A percentile compares a stretch with the other conserved stretches of the same genome.
phyloP scores from a whole-genome alignment of 202 grass and related monocot species.

The Panicum virgatum region DNA sequence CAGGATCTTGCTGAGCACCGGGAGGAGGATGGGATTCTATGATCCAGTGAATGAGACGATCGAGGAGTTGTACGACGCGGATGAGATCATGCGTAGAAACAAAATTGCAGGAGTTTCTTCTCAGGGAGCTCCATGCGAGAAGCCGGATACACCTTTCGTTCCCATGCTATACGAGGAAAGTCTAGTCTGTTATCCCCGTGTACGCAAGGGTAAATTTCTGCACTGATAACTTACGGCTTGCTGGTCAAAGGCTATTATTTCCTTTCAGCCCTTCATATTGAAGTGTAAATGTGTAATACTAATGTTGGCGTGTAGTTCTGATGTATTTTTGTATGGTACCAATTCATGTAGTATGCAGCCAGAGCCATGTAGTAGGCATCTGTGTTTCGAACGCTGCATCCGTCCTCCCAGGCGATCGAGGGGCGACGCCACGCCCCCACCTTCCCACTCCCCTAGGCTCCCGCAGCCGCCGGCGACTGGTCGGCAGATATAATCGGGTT shows the following conservation, averaged over 20 bases:
- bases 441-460: too few relatives aligned
- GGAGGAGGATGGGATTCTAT: neutral
- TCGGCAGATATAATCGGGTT: too few relatives aligned
- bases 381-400: too few relatives aligned
- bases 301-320: too few relatives aligned
- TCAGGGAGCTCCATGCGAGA: neutral
- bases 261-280: too few relatives aligned
- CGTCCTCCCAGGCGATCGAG: too few relatives aligned
- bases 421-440: too few relatives aligned
- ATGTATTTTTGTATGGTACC: too few relatives aligned
- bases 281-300: too few relatives aligned
- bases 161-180: slow-evolving; percentile 19
- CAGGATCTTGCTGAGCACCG: slow-evolving; percentile 18
- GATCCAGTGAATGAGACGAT: neutral
- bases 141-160: neutral
- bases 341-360: too few relatives aligned
- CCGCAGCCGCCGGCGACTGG: too few relatives aligned
- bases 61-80: neutral
- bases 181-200: neutral
- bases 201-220: neutral
- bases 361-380: too few relatives aligned
- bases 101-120: neutral
- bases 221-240: neutral
- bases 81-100: neutral
- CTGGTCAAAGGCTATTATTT: neutral